A percentile compares a stretch with the other conserved stretches of the same genome.
These are phyloP conservation scores for Puccinellia tenuiflora DNA, from an alignment of 176 grass and related monocot genomes.

Conservation along the genomic window DNA sequence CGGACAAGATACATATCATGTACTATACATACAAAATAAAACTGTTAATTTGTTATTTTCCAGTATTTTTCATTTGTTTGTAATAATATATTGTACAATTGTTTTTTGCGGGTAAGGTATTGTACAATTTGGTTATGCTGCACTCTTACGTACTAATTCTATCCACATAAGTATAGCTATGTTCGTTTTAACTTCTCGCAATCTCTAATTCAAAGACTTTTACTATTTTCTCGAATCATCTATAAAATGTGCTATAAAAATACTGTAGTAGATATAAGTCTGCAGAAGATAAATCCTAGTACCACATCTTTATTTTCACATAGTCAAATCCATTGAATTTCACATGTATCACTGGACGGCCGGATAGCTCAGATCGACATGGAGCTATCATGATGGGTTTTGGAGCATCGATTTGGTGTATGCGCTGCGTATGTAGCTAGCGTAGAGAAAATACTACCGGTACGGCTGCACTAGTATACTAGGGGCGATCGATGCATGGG, in stretches of 20 bases:
- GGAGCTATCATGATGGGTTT: too few species aligned
- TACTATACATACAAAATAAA: too few species aligned
- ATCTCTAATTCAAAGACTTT: neutral
- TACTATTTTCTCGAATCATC: neutral
- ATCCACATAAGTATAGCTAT: neutral
- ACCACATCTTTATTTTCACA: neutral
- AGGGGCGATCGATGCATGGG: neutral
- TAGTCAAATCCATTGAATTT: neutral
- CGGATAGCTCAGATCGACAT: neutral
- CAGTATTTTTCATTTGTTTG: too few species aligned
- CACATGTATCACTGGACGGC: neutral
- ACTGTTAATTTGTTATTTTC: too few species aligned
- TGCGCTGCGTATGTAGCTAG: neutral
- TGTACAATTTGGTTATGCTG: too few species aligned
- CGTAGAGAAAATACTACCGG: neutral
- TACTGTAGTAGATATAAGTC: neutral
- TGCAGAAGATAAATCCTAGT: neutral
- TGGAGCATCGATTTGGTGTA: neutral
- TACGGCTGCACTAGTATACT: neutral
- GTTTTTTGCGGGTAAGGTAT: too few species aligned
- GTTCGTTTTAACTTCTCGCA: neutral
- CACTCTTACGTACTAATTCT: too few species aligned
- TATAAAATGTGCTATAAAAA: neutral
- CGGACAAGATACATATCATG: neutral
- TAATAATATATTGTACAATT: too few species aligned